Base-by-base conservation (phyloP, 2,329 filamentous ascomycete genomes). In the Paramyrothecium roridum region DNA sequence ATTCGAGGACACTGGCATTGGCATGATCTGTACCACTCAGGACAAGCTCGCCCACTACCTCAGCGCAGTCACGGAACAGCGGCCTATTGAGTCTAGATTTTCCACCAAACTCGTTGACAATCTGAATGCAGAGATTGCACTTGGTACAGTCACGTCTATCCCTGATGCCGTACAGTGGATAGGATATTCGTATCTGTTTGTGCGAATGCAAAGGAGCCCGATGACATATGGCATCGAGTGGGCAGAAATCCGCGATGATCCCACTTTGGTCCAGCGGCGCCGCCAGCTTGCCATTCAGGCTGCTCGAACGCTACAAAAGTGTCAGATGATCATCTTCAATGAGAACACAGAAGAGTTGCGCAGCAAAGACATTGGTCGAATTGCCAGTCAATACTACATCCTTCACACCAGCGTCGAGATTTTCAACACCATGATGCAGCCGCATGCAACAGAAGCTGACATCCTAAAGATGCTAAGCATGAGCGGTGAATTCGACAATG, bases 241-340 rank as follows among this genome's bases (percentile, higher is more conserved):
- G 90, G 81, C 88, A 17, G 95, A 99, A 71, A 89, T 91, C 53
- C 81, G 87, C 33, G 90, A 98, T 62, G 95, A 99, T 65, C 93
- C 92, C 0, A 87, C 86, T 56, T 81, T 99, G 23, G 91, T 97
- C 2, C 89, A 95, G 66, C 83, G 93, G 62, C 85, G 95, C 52
- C 85, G 93, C 3, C 87, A 95, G 61, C 79, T 99, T 52, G 89
- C 95, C 53, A 92, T 96, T 48, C 88, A 96, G 64, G 95, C 95
- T 22, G 95, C 95, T 1, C 82, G 87, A 47, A 90, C 91, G 6
- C 76, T 99, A 47, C 93, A 97, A 67, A 83, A 93, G 67, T 96
- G 91, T 63, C 95, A 99, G 73, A 99, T 99, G 96, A 95, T 99
- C 65, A 95, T 99, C 55, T 99, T 93, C 78, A 97, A 99, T 62